These are phyloP conservation scores for Cystobasidium tubakii DNA, from an alignment of 768 basidiomycete genomes.

Conservation along the genomic window DNA sequence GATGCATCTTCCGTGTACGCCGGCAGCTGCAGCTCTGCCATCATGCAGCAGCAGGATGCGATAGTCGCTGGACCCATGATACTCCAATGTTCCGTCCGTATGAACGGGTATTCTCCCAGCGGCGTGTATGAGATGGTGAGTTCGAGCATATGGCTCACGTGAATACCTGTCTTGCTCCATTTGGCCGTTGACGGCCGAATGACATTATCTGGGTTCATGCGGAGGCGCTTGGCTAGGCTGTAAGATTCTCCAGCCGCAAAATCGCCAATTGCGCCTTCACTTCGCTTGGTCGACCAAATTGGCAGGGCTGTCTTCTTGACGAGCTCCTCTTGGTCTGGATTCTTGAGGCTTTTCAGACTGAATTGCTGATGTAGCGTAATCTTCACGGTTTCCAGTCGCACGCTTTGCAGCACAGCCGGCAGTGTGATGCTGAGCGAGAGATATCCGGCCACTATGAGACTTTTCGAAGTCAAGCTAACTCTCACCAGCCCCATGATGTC, in stretches of 20 bases:
- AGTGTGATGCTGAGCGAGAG: not conserved
- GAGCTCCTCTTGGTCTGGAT: not conserved
- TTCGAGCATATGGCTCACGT: not conserved
- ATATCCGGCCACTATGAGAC: slow-evolving; percentile 17
- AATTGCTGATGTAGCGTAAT: slow-evolving; percentile 7
- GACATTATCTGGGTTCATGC: not conserved
- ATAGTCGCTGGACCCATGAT: not conserved
- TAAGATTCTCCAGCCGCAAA: not conserved
- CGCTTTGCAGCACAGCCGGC: not conserved
- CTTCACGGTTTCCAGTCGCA: not conserved
- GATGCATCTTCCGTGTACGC: not conserved
- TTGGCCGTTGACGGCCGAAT: slow-evolving; percentile 19
- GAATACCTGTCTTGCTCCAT: slow-evolving; percentile 22
- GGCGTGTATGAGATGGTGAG: not conserved
- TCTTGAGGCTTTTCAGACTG: not conserved
- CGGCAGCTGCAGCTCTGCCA: slow-evolving; percentile 27
- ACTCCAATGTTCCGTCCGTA: not conserved
- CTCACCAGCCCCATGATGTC: not conserved
- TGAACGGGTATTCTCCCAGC: not conserved
- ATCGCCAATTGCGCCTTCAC: not conserved
- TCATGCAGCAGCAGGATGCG: slow-evolving; percentile 20
- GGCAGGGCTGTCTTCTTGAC: not conserved
- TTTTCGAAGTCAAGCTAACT: not conserved
- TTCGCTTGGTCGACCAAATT: slow-evolving; percentile 13
- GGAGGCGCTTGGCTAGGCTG: not conserved